Percentiles rank a stretch among this genome's conserved stretches.
Evolutionary conservation across 139 green algal species (phyloP).

Genomic region (Dunaliella sp.): DNA sequence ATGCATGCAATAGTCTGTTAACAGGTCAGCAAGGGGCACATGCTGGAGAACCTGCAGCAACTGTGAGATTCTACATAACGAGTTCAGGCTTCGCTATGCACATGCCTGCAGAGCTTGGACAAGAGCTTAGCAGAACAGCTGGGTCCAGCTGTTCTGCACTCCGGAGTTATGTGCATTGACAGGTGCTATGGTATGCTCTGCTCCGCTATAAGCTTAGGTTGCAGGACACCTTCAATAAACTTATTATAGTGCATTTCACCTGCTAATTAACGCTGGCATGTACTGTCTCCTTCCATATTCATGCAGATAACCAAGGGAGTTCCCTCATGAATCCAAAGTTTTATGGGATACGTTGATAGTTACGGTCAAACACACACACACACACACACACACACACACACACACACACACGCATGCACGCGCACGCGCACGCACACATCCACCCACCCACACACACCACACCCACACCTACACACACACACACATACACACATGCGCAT

Average conservation of each 20-base stretch:
- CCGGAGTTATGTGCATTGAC: too few species aligned
- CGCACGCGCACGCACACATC: neutral
- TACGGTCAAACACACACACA: conserved; percentile 3
- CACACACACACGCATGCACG: neutral
- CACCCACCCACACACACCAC: neutral
- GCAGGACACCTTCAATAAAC: neutral
- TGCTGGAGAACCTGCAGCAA: too few species aligned
- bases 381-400: conserved; percentile 12
- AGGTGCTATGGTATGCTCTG: too few species aligned
- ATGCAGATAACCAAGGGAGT: neutral
- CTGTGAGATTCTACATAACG: too few species aligned
- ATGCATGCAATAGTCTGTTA: neutral
- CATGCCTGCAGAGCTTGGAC: too few species aligned
- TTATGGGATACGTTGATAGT: too few species aligned
- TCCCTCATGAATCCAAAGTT: neutral
- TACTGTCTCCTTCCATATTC: neutral
- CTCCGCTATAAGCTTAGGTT: neutral
- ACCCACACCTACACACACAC: neutral
- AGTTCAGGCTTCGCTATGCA: too few species aligned
- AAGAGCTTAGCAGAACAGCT: too few species aligned
- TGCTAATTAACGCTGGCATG: neutral
- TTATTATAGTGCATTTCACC: neutral
- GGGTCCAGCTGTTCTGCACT: too few species aligned
- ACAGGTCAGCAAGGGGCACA: neutral
- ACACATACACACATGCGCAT: neutral